Evolutionary conservation across 768 basidiomycete species (phyloP).

Genomic region (Hydnum rufescens): DNA sequence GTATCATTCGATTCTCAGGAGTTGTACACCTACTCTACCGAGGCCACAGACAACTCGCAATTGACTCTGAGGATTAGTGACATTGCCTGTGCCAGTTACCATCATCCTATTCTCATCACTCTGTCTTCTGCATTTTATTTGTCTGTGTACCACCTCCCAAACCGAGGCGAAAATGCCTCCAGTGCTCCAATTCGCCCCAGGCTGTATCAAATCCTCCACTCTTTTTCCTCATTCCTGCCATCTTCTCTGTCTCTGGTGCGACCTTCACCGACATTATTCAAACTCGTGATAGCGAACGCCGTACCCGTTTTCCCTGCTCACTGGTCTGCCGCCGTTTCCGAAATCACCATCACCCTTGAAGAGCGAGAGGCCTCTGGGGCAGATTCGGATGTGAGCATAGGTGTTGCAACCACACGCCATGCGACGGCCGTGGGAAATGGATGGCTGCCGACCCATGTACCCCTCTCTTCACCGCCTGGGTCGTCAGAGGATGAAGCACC

Average conservation of each 20-base stretch:
- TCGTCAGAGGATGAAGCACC: constrained; percentile 26
- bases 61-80: neutral
- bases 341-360: constrained; percentile 37
- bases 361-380: neutral
- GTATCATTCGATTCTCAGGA: constrained; percentile 24
- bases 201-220: constrained; percentile 37
- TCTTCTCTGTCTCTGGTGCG: constrained; percentile 56
- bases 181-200: neutral
- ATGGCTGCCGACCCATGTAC: constrained; percentile 34
- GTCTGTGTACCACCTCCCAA: constrained; percentile 49
- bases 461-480: constrained; percentile 47
- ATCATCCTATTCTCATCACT: constrained; percentile 58
- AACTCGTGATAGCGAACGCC: constrained; percentile 53
- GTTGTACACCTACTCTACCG: neutral
- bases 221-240: constrained; percentile 64
- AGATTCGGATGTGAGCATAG: neutral
- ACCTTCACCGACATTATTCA: constrained; percentile 28
- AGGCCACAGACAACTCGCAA: constrained; percentile 21
- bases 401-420: neutral
- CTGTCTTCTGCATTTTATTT: constrained; percentile 48
- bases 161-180: constrained; percentile 7
- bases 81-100: constrained; percentile 48
- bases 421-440: neutral
- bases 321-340: constrained; percentile 61
- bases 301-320: constrained; percentile 63